Evolutionary conservation across 129 eudicot genomes (phyloP).

Genomic region (Erigeron canadensis): DNA sequence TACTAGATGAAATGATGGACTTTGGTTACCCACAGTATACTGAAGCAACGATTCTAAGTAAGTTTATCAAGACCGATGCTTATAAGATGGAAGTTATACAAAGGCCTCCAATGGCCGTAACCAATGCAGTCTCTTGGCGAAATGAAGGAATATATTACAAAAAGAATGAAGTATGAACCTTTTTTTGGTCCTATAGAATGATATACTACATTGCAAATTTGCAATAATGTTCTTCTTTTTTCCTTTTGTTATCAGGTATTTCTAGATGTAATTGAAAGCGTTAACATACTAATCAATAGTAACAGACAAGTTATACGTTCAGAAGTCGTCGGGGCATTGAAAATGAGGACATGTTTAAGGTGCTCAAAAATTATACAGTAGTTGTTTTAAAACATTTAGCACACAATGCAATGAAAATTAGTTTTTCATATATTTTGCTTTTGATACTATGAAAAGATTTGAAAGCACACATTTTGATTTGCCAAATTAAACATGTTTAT

Average conservation of each 20-base stretch:
- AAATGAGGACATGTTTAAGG: conserved; percentile 78
- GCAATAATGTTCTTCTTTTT: background rate
- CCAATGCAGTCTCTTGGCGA: conserved; percentile 91
- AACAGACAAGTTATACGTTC: conserved; percentile 71
- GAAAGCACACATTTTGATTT: too few species aligned
- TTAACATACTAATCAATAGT: conserved; percentile 68
- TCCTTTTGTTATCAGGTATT: conserved; percentile 48
- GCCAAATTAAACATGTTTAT: background rate
- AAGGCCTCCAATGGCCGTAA: conserved; percentile 88
- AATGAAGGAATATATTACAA: conserved; percentile 71
- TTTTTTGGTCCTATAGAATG: background rate
- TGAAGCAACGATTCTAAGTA: conserved; percentile 76
- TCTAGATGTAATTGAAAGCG: conserved; percentile 76
- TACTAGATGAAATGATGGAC: conserved; percentile 90
- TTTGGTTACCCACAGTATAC: conserved; percentile 84
- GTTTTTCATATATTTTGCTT: background rate
- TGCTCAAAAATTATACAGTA: background rate
- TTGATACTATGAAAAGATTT: too few species aligned
- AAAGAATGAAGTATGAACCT: conserved; percentile 62
- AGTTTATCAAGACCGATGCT: conserved; percentile 84
- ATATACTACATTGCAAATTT: conserved; percentile 1
- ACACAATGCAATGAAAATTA: too few species aligned
- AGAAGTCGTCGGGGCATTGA: conserved; percentile 74
- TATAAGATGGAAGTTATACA: conserved; percentile 71
- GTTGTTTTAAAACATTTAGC: background rate